Percentiles rank a stretch among this genome's conserved stretches.
Evolutionary conservation across 129 eudicot genomes (phyloP).

Genomic region (Tagetes erecta): DNA sequence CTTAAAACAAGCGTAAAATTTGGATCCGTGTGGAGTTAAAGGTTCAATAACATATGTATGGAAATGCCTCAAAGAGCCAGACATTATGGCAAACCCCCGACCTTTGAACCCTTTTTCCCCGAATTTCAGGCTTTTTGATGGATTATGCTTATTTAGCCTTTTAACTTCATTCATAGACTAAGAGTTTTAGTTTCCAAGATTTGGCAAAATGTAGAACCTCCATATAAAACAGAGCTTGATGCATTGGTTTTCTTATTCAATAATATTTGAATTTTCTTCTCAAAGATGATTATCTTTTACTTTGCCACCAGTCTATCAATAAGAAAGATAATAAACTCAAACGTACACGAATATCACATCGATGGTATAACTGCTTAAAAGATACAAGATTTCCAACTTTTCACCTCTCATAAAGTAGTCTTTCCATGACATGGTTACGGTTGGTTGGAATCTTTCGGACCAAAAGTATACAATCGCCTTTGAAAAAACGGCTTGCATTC

Average conservation of each 20-base stretch:
- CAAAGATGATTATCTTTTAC: background rate
- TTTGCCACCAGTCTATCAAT: background rate
- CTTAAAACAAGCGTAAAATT: background rate
- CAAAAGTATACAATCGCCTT: slow-evolving; percentile 75
- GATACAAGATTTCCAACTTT: background rate
- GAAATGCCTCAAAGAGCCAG: background rate
- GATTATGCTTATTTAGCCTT: background rate
- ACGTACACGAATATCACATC: slow-evolving; percentile 9
- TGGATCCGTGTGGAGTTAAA: background rate
- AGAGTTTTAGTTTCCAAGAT: background rate
- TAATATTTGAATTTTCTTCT: background rate
- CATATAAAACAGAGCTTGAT: background rate
- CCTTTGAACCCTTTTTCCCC: background rate
- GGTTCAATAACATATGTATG: background rate
- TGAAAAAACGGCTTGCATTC: slow-evolving; percentile 94
- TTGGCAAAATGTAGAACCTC: background rate
- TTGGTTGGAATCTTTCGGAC: slow-evolving; percentile 64
- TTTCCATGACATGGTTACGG: slow-evolving; percentile 77
- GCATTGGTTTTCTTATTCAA: background rate
- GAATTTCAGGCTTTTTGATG: background rate
- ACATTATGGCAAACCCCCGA: background rate
- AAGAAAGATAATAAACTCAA: background rate
- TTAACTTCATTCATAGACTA: background rate
- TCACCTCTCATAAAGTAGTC: slow-evolving; percentile 93
- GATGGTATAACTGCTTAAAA: background rate